Evolutionary conservation across 257 asterid species (phyloP), one percentile per base, ranked within the genome.

Genomic region (Jaltomata sinuosa): DNA sequence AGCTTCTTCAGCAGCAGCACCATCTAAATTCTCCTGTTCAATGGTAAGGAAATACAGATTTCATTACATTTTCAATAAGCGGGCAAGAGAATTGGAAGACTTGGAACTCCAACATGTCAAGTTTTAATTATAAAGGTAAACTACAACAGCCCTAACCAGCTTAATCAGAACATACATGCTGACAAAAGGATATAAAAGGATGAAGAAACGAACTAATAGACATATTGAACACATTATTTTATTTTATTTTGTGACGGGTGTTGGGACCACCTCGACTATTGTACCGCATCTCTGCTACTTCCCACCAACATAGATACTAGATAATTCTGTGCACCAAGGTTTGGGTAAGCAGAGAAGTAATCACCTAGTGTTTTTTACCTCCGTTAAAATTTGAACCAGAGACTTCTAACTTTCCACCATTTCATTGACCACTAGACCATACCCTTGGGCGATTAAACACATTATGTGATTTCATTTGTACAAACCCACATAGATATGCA

Each of bases 1-100:
- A 77, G 84, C 86, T 83, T 88, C 85, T 32, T 87, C 94, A 38
- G 52, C 87, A 85, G 79, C 61, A 2, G 87, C 87, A 50, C 84
- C 91, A 83, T 88, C 94, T 78, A 83, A 29, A 69, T 80, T 85
- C 54, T 32, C 95, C 98, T 93, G 91, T 83, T 25, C 85, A 84
- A 84, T 25, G 18, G 77, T 22, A 32, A 32, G 67, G 79, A 65
- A 49, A 83, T 67, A 83, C 78, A 49, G 40, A 65, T 31, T 49
- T 27, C 81, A 47, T 36, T 49, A 47, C 1, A 27, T 25, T 77
- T 47, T 16, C 62, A 76, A 76, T 11, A 71, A 71, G 34, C 5
- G 34, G 80, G 53, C 3, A 71, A 68, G 80, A 71, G 34, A 47
- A 77, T 16, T 49, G 42, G 36, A 47, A 25, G 40, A 47, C 81